Base-by-base conservation (phyloP, 495 filamentous ascomycete genomes). In the Penicillium paradoxum region DNA sequence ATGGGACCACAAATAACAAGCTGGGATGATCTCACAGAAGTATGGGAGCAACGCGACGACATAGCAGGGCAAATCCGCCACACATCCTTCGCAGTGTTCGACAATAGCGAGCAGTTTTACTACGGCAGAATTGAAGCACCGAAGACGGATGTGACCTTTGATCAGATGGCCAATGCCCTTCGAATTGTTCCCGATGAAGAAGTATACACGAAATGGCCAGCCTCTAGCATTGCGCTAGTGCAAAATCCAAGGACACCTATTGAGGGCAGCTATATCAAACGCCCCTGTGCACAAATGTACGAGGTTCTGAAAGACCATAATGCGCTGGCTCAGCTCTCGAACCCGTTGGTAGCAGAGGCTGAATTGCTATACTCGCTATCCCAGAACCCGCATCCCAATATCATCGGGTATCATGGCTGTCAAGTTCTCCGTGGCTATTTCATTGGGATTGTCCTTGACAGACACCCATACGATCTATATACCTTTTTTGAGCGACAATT, bases 381-480 rank as follows among this genome's bases (percentile, higher is more conserved):
- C 41, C 24, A 51, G 38, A 30, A 63, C 27, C 64, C 66, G 14
- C 66, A 73, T 43, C 66, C 62, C n/a, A 57, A 65, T 44, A 60
- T 71, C 15, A 53, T 73, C 56, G 33, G 51, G 13, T 70, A 72
- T 52, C 50, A 67, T 52, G 64, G 55, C 19, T 71, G 64, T 55
- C 64, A 56, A n/a, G 61, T 70, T 15, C 39, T 48, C 25, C 56
- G 63, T 7, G 65, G 65, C 18, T 54, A 58, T 41, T 63, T 71
- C 32, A 72, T 59, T 6, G 66, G 64, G 4, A 32, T 73, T 11
- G 58, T 65, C 5, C 57, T 74, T 19, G 67, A 70, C 30, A 47
- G 47, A 32, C 64, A 65, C 29, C 29, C 44, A 3, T 18, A 59
- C 18, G 54, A 66, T 29, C 41, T 68, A 22, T 30, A 60, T 6